Evolutionary conservation across 345 rosid genomes (phyloP).

Genomic region (Eucalyptus camaldulensis): DNA sequence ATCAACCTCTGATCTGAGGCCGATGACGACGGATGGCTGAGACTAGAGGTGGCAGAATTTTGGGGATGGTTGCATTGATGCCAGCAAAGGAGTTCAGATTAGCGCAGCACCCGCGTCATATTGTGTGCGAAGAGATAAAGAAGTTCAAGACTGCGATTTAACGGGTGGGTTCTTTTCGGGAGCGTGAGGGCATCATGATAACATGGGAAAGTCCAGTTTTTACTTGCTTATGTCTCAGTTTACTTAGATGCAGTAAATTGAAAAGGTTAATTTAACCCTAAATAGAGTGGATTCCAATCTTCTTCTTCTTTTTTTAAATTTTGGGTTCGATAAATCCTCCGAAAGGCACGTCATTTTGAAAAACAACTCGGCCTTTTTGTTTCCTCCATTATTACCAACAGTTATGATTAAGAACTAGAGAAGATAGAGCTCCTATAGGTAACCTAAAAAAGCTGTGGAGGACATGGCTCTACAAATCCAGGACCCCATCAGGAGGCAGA

Average conservation of each 20-base stretch:
- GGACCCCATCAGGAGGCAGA: background rate
- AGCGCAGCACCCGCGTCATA: background rate
- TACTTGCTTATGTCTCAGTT: background rate
- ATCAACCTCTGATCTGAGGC: background rate
- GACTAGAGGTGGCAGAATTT: background rate
- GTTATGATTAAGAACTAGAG: background rate
- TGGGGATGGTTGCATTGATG: background rate
- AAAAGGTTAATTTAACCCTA: background rate
- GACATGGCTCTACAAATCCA: background rate
- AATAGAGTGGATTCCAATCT: background rate
- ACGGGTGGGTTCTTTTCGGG: background rate
- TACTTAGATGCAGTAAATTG: background rate
- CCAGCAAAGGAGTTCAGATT: background rate
- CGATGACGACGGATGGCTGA: too few relatives aligned
- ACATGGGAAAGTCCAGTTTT: background rate
- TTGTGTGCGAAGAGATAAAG: background rate
- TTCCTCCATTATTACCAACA: background rate
- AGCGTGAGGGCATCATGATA: background rate
- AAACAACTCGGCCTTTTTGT: background rate
- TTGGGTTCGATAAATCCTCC: background rate
- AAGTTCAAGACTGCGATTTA: background rate
- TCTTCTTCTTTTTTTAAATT: accelerated
- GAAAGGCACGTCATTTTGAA: background rate
- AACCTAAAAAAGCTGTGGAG: background rate
- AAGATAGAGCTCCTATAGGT: background rate